Base-by-base conservation (phyloP, 2,329 filamentous ascomycete species). In the Alternaria brassicae region DNA sequence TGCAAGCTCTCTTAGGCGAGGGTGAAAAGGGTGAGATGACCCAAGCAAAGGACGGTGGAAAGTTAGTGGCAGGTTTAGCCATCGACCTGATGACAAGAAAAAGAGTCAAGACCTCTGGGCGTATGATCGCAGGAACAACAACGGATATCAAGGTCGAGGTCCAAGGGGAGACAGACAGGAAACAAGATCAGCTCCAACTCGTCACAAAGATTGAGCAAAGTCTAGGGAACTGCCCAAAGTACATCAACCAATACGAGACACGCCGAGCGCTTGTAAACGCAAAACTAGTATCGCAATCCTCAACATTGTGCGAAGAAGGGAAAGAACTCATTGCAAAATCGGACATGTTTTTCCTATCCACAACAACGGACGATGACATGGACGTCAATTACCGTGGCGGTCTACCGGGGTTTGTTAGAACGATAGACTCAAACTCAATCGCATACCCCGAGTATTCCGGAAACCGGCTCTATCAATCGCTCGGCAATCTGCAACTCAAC, bases 381-480 rank as follows among this genome's bases (percentile, higher is more conserved):
- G 92, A 96, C 74, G 91, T 89, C 6, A 96, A 96, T 71, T 87
- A 92, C 69, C 86, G 92, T 6, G 92, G 92, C 36, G 92, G 92
- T 0, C 83, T 88, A 1, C 81, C 83, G 0, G 92, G 92, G 0
- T 94, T 96, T 70, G 80, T 94, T 19, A 85, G 92, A 23, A 81
- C 94, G 8, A 74, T 88, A 1, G 85, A 83, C 19, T 88, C 90
- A 56, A 80, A 79, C 1, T 81, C 86, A 3, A 76, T 96, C 13
- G 82, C 89, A 3, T 96, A 92, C 76, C 92, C 92, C 0, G 92
- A 96, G 73, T 96, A 90, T 74, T 93, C 90, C 0, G 92, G 92
- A 7, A 96, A 96, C 75, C 82, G 91, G 15, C 80, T 95, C 0
- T 96, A 96, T 69, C 92, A 96, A 75, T 91, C 90, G 0, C 83